Evolutionary conservation across 2,329 filamentous ascomycete species (phyloP).

Genomic region (Coniochaeta sp.): DNA sequence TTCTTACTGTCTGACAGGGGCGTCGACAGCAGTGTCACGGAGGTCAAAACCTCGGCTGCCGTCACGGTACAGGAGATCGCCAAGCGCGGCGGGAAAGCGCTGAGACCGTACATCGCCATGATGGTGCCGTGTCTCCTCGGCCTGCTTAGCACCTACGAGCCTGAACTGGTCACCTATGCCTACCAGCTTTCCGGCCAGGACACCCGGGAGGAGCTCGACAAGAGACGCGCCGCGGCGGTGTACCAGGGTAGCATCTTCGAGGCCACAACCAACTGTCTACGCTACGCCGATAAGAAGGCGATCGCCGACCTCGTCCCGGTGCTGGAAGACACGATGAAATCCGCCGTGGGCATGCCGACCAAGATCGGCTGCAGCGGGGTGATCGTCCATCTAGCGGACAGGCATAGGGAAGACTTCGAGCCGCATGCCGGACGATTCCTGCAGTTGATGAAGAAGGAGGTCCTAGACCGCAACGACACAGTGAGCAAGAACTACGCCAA

Average conservation of each 20-base stretch:
- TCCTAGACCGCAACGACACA: slow-evolving; percentile 88
- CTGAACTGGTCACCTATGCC: slow-evolving; percentile 83
- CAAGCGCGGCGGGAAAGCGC: slow-evolving; percentile 74
- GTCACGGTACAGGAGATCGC: slow-evolving; percentile 80
- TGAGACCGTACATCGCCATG: slow-evolving; percentile 74
- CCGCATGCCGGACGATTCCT: slow-evolving; percentile 72
- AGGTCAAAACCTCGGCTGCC: slow-evolving; percentile 80
- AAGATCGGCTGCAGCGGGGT: slow-evolving; percentile 88
- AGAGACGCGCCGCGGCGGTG: slow-evolving; percentile 72
- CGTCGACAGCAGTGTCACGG: slow-evolving; percentile 80
- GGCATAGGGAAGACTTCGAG: slow-evolving; percentile 67
- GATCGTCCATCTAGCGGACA: slow-evolving; percentile 75
- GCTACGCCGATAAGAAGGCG: slow-evolving; percentile 70
- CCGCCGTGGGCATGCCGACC: slow-evolving; percentile 81
- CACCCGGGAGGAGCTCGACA: slow-evolving; percentile 85
- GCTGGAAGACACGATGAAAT: slow-evolving; percentile 75
- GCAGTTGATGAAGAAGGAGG: slow-evolving; percentile 69
- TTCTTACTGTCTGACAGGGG: slow-evolving; percentile 87
- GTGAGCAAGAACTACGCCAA: slow-evolving; percentile 85
- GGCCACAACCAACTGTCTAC: slow-evolving; percentile 81
- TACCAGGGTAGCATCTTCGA: slow-evolving; percentile 86
- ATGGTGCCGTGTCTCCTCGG: slow-evolving; percentile 77
- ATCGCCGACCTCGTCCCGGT: slow-evolving; percentile 67
- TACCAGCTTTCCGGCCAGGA: slow-evolving; percentile 85
- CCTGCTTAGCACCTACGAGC: slow-evolving; percentile 81